Base-by-base conservation (phyloP, 805 yeast species). In the Saccharomycopsis sp. region DNA sequence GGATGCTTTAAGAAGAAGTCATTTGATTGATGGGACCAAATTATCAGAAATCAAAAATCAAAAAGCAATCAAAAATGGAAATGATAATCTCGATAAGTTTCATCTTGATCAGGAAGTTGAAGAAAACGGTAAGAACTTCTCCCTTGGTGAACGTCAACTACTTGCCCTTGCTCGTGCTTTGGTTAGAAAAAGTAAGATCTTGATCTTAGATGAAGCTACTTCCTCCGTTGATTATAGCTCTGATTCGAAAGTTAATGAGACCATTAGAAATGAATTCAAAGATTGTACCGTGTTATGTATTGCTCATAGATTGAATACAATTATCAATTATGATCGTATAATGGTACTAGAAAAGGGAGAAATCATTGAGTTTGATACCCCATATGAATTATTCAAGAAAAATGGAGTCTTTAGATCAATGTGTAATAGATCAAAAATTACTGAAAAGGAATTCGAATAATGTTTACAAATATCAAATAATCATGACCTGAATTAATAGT, bases 131-230 rank as follows among this genome's bases (percentile, higher is more conserved):
- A 48, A 63, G 5, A 78, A 78, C 54, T 76, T 74, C 52, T 76
- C 83, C 1, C 60, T 76, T 15, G 84, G 85, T 44, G 82, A 78
- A 53, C 65, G 79, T 48, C 84, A 78, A 55, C 64, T 77, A 41
- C 63, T 86, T 56, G 84, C 94, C 8, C 69, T 85, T 46, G 87
- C 94, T 2, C 69, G 95, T 50, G 92, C 95, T 0, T 64, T 86
- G 54, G 78, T 86, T 37, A 69, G 86, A 33, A 71, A 79, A 21
- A 71, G 89, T 2, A 77, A 74, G 55, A 76, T 85, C 42, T 64
- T 85, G 42, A 84, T 86, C 42, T 61, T 85, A 42, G 95, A 86
- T 57, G 95, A 86, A 60, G 95, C 84, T 20, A 78, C 85, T 1
- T 73, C 81, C 0, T 71, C 78, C 36, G 84, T 86, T 46, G 95